These are phyloP conservation scores for Nicotiana rustica DNA, from an alignment of 305 asterid genomes.

Conservation along the genomic window DNA sequence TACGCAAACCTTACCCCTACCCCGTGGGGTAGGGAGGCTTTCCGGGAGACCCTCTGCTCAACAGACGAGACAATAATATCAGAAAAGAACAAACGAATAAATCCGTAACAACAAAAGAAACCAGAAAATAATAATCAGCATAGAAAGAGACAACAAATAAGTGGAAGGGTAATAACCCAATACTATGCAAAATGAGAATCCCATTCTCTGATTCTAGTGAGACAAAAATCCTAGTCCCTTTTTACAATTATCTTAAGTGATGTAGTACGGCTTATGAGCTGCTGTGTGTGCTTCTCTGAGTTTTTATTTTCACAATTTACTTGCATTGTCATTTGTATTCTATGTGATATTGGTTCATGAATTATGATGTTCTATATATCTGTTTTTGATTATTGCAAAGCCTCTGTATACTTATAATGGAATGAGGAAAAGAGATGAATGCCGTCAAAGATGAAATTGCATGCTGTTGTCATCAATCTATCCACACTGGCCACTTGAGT, in stretches of 20 bases:
- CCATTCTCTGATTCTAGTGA: background rate
- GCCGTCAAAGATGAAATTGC: background rate
- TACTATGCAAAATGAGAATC: too few relatives aligned
- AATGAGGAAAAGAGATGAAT: background rate
- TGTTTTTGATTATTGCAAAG: constrained; percentile 16
- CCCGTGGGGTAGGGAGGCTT: too few relatives aligned
- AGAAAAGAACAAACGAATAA: too few relatives aligned
- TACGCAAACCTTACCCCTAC: too few relatives aligned
- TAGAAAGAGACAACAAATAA: too few relatives aligned
- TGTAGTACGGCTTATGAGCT: constrained; percentile 8
- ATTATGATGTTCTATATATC: background rate
- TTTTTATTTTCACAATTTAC: background rate
- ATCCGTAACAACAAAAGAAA: too few relatives aligned
- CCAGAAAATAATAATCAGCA: too few relatives aligned
- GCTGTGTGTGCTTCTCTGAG: background rate
- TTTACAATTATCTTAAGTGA: background rate
- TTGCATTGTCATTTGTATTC: constrained; percentile 3
- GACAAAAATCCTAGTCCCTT: background rate
- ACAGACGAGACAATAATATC: too few relatives aligned
- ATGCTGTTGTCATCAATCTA: too few relatives aligned
- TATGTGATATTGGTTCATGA: background rate
- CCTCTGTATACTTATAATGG: background rate
- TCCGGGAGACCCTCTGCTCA: too few relatives aligned
- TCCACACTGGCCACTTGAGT: background rate
- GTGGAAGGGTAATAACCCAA: too few relatives aligned